Evolutionary conservation across 139 green algal genomes (phyloP), one percentile per base, ranked within the genome.

Genomic region (Mychonastes homosphaera): DNA sequence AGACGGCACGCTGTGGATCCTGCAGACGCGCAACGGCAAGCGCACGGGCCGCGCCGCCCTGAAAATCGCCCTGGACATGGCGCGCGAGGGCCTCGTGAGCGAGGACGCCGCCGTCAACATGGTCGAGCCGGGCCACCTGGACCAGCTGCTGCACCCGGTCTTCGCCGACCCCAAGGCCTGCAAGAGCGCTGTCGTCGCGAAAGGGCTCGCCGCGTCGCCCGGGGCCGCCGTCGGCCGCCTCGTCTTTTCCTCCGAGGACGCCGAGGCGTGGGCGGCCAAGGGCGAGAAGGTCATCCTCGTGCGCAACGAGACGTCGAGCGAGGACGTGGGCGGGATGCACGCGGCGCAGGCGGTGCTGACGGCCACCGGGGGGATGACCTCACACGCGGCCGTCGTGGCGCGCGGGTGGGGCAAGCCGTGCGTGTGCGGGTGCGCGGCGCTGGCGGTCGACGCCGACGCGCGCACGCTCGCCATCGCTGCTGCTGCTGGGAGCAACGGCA

Each of bases 341-440:
- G 85, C 77, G 15, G 79, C 87, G 1, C 58, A 86, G 62, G 87
- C 87, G 43, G 86, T 95, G 58, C 56, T 95, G n/a, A 95, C 87
- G 10, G 65, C 67, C 27, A 72, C 81, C 40, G 87, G 87, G 26
- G 87, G 87, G 47, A 93, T 94, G 85, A 95, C 87, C 24, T 79
- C 55, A 16, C 87, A 95, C 69, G 87, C 87, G 16, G 87, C 87
- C 32, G 87, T 95, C 23, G 87, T 95, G 36, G 87, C 87, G 8
- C 80, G 87, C 19, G 87, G 87, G 40, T 95, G 87, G 87, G 87
- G 87, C 59, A 94, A 94, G 81, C 80, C 87, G n/a, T 95, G 88
- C 76, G 75, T 94, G 38, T 87, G 75, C 44, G 86, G 86, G 48
- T 87, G 81, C 69, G 73, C 76, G 34, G 63, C 64, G 30, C 59